Evolutionary conservation across 257 asterid species (phyloP).

Genomic region (Prunella vulgaris): DNA sequence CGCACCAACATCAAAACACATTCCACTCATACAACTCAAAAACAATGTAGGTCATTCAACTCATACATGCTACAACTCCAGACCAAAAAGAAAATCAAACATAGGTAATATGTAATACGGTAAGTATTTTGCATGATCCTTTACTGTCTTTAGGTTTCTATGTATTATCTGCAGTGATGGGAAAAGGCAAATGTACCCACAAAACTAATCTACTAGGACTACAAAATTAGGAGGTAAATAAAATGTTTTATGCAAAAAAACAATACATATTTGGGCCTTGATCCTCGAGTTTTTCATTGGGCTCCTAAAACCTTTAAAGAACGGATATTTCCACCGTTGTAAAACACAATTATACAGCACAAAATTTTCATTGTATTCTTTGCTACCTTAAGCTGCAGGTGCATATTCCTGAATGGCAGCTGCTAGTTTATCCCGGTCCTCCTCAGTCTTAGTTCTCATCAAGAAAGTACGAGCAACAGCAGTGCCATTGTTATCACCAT

Average conservation of each 20-base stretch:
- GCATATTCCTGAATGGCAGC: constrained; percentile 76
- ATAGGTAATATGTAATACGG: not conserved
- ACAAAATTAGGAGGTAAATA: not conserved
- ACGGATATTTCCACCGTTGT: not conserved
- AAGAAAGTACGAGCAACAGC: constrained; percentile 74
- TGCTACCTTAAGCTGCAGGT: constrained; percentile 45
- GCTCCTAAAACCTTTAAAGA: constrained; percentile 9
- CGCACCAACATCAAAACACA: not conserved
- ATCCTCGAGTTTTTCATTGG: constrained; percentile 9
- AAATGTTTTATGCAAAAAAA: not conserved
- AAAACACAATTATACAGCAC: constrained; percentile 37
- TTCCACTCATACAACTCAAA: too few relatives aligned
- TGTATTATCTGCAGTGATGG: too few relatives aligned
- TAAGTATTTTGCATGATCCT: not conserved
- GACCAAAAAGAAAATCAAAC: not conserved
- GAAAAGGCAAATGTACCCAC: too few relatives aligned
- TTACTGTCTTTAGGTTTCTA: not conserved
- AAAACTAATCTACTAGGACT: too few relatives aligned
- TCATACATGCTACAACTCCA: not conserved
- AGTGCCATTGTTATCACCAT: constrained; percentile 43
- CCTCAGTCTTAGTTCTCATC: constrained; percentile 66
- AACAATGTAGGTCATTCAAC: not conserved
- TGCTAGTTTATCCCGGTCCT: constrained; percentile 76
- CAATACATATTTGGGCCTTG: constrained; percentile 23
- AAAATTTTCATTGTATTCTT: constrained; percentile 8